These are phyloP conservation scores for Fusarium humuli DNA, from an alignment of 2,329 filamentous ascomycete genomes.

Conservation along the genomic window DNA sequence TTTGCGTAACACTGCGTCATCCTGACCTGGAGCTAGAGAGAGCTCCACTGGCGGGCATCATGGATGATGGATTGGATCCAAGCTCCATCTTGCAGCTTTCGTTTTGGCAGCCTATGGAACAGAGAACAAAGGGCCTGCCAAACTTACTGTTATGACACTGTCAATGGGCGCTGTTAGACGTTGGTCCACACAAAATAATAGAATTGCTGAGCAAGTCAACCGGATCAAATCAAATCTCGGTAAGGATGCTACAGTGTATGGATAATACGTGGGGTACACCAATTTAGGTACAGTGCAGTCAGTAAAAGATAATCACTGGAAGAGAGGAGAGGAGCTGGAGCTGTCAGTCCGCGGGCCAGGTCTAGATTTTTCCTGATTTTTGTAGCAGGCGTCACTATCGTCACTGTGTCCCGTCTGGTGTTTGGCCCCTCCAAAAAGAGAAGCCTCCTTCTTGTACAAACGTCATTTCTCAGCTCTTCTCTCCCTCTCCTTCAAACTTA, in stretches of 20 bases:
- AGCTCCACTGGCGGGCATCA: constrained; percentile 38
- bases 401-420: constrained; percentile 36
- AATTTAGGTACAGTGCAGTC: constrained; percentile 1
- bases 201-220: background rate
- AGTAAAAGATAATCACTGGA: background rate
- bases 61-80: constrained; percentile 31
- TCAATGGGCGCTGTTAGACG: constrained; percentile 20
- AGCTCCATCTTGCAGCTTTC: constrained; percentile 36
- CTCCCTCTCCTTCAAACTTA: constrained; percentile 19
- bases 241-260: constrained; percentile 3
- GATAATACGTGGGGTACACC: constrained; percentile 10
- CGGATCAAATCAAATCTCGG: background rate
- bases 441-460: constrained; percentile 27
- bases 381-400: constrained; percentile 34
- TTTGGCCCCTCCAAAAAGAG: constrained; percentile 36
- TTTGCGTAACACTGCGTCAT: constrained; percentile 38
- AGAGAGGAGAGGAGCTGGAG: too few relatives aligned
- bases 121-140: constrained; percentile 3
- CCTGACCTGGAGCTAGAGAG: constrained; percentile 27
- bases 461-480: constrained; percentile 29
- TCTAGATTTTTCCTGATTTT: constrained; percentile 23
- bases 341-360: background rate
- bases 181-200: constrained; percentile 19
- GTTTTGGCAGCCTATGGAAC: background rate
- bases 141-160: background rate